Evolutionary conservation across 495 filamentous ascomycete species (phyloP).

Genomic region (Darksidea phi): DNA sequence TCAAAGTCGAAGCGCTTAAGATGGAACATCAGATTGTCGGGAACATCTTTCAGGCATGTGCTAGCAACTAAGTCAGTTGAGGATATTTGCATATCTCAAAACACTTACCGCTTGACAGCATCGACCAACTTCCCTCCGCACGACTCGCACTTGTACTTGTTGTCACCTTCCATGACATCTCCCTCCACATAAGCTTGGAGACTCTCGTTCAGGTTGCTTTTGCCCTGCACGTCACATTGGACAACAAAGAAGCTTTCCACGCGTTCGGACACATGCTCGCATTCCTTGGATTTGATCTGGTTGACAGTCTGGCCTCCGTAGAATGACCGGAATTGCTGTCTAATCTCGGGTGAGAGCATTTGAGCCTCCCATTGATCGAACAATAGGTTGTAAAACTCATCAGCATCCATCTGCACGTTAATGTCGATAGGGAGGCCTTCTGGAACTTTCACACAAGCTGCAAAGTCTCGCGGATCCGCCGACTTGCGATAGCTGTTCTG

Average conservation of each 20-base stretch:
- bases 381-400: conserved; percentile 92
- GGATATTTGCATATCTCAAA: neutral
- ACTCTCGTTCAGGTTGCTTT: conserved; percentile 78
- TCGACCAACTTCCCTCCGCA: conserved; percentile 83
- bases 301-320: conserved; percentile 91
- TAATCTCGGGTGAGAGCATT: conserved; percentile 63
- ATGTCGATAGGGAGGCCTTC: conserved; percentile 85
- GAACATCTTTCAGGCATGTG: conserved; percentile 88
- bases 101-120: conserved; percentile 74
- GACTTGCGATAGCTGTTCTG: conserved; percentile 73
- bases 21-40: conserved; percentile 92
- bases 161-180: conserved; percentile 96
- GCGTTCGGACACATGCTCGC: conserved; percentile 85
- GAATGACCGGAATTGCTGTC: conserved; percentile 75
- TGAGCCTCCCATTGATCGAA: conserved; percentile 91
- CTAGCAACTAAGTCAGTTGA: conserved; percentile 43
- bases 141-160: conserved; percentile 94
- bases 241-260: conserved; percentile 92
- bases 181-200: conserved; percentile 91
- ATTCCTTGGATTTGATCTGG: conserved; percentile 94
- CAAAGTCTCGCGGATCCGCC: conserved; percentile 70
- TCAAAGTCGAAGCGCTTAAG: conserved; percentile 97
- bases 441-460: conserved; percentile 74
- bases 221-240: conserved; percentile 96
- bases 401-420: conserved; percentile 92